A percentile compares a stretch with the other conserved stretches of the same genome.
These are phyloP conservation scores for Didymosphaeria variabile DNA, from an alignment of 2,329 filamentous ascomycete genomes.

Conservation along the genomic window DNA sequence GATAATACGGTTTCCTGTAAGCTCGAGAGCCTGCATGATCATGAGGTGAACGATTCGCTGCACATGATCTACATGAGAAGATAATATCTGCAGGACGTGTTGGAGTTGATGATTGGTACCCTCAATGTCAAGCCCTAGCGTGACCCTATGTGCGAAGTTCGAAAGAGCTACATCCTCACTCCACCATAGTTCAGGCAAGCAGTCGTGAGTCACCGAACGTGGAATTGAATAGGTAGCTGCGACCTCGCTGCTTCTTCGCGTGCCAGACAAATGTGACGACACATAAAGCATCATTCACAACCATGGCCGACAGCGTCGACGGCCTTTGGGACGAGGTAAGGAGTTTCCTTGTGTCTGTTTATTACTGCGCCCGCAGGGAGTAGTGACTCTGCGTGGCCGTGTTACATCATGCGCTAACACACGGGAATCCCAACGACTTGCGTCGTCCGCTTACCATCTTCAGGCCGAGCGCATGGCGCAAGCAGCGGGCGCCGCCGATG, in stretches of 20 bases:
- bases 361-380: too few species aligned
- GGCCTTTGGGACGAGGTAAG: conserved; percentile 1
- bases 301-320: conserved; percentile 2
- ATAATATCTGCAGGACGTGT: too few species aligned
- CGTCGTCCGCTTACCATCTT: background rate
- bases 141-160: background rate
- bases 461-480: conserved; percentile 30
- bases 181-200: background rate
- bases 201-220: background rate
- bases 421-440: background rate
- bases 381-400: too few species aligned
- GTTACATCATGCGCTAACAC: background rate
- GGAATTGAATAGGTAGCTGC: background rate
- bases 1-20: too few species aligned
- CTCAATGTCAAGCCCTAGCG: background rate
- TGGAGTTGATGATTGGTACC: too few species aligned
- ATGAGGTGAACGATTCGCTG: too few species aligned
- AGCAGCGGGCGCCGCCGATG: conserved; percentile 22
- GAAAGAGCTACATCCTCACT: background rate
- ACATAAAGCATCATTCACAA: background rate
- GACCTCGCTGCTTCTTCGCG: background rate
- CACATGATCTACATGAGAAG: too few species aligned
- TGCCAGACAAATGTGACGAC: background rate
- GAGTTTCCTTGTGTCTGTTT: too few species aligned
- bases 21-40: too few species aligned